A percentile compares a stretch with the other conserved stretches of the same genome.
Conservation (phyloP, 2,329 filamentous ascomycete genomes). For the Colletotrichum paranaense region DNA sequence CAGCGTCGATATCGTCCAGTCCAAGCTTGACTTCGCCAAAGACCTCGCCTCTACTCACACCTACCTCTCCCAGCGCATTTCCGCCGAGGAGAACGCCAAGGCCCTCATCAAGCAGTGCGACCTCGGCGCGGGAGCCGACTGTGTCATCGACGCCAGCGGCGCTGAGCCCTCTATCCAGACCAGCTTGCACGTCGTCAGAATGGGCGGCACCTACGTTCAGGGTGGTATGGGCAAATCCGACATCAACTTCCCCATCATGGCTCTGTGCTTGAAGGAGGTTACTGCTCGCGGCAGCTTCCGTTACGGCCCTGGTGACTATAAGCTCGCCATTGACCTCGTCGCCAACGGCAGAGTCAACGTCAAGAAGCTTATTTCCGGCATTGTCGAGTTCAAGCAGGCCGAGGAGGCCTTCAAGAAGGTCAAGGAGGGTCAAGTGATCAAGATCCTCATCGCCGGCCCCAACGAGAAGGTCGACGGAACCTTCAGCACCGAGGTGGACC, state of each 20-base stretch:
- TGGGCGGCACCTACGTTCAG: constrained; percentile 83
- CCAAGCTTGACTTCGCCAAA: constrained; percentile 82
- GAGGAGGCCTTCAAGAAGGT: constrained; percentile 90
- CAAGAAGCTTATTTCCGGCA: constrained; percentile 83
- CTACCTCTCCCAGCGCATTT: constrained; percentile 71
- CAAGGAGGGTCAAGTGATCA: constrained; percentile 82
- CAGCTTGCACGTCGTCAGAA: constrained; percentile 75
- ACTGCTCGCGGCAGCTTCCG: constrained; percentile 90
- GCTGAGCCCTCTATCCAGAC: constrained; percentile 84
- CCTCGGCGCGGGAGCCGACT: constrained; percentile 76
- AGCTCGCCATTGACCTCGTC: constrained; percentile 83
- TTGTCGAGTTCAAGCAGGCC: constrained; percentile 83
- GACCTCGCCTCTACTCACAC: constrained; percentile 78
- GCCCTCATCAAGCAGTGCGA: constrained; percentile 72
- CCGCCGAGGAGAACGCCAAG: constrained; percentile 79
- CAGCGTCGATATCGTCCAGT: constrained; percentile 86
- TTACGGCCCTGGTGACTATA: constrained; percentile 89
- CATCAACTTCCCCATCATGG: constrained; percentile 92
- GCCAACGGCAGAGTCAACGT: constrained; percentile 79
- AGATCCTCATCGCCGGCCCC: constrained; percentile 74
- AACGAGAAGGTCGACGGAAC: constrained; percentile 64
- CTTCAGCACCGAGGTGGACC: constrained; percentile 32
- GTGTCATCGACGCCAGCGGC: constrained; percentile 83
- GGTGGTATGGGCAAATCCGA: constrained; percentile 91
- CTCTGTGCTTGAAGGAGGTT: constrained; percentile 89